These are phyloP conservation scores for Potentilla sterilis DNA, from an alignment of 306 rosid species.

Conservation along the genomic window DNA sequence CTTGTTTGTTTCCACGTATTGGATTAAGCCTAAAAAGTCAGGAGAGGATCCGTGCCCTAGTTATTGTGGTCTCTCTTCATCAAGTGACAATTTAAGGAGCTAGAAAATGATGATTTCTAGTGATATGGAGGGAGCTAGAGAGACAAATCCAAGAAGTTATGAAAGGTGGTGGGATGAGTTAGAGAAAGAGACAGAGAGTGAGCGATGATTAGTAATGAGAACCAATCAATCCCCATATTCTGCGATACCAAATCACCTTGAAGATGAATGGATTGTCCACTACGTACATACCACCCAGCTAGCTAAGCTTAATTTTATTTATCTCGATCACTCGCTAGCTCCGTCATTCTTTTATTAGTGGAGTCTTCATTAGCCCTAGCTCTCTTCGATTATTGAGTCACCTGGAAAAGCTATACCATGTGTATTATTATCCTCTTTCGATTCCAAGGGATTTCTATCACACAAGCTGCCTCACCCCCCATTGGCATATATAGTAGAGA, in stretches of 20 bases:
- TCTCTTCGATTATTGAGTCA: neutral
- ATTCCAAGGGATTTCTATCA: too few relatives aligned
- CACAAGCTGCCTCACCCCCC: too few relatives aligned
- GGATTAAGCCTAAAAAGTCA: too few relatives aligned
- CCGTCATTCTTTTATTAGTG: too few relatives aligned
- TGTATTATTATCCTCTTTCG: neutral
- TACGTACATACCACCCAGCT: neutral
- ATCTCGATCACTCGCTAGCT: too few relatives aligned
- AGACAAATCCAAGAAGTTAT: slow-evolving; percentile 26
- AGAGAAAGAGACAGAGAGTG: slow-evolving; percentile 20
- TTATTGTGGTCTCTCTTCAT: neutral
- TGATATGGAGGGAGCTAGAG: neutral
- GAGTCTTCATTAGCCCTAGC: neutral
- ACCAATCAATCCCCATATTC: neutral
- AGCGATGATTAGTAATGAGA: slow-evolving; percentile 16
- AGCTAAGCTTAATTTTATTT: too few relatives aligned
- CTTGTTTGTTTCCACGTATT: too few relatives aligned
- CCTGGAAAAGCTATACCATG: neutral
- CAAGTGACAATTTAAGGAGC: too few relatives aligned
- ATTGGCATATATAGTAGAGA: too few relatives aligned
- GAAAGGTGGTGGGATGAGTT: slow-evolving; percentile 19
- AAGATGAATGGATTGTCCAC: slow-evolving; percentile 35
- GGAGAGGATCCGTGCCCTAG: too few relatives aligned
- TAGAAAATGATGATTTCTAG: neutral
- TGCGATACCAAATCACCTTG: slow-evolving; percentile 32